A percentile compares a stretch with the other conserved stretches of the same genome.
These are phyloP conservation scores for Pisolithus tinctorius DNA, from an alignment of 768 basidiomycete genomes.

Conservation along the genomic window DNA sequence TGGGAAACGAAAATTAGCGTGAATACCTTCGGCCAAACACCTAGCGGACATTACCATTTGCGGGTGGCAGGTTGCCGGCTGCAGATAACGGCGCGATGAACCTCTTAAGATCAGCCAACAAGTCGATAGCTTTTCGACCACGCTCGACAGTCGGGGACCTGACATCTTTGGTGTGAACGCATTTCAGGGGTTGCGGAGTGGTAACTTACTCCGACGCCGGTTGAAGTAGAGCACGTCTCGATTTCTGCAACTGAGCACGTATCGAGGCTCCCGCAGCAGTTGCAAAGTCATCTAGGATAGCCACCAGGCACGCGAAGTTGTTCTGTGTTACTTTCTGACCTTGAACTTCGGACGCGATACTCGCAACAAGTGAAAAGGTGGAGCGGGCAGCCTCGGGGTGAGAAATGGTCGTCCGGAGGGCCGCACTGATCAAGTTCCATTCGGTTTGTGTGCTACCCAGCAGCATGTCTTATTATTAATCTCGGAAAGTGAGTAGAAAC, in stretches of 20 bases:
- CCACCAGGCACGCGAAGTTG: constrained; percentile 74
- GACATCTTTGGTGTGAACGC: not conserved
- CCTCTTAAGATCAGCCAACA: constrained; percentile 67
- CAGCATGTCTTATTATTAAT: constrained; percentile 4
- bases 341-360: constrained; percentile 56
- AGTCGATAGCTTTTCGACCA: constrained; percentile 77
- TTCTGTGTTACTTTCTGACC: constrained; percentile 61
- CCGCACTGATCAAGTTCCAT: constrained; percentile 88
- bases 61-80: constrained; percentile 32
- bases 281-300: constrained; percentile 83
- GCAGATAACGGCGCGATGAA: constrained; percentile 56
- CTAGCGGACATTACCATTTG: constrained; percentile 18
- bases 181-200: not conserved
- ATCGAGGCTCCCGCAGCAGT: constrained; percentile 61
- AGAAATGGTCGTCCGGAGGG: constrained; percentile 77
- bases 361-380: constrained; percentile 73
- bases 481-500: not conserved
- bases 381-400: constrained; percentile 83
- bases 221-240: constrained; percentile 44
- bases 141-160: constrained; percentile 77
- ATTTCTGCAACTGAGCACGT: constrained; percentile 50
- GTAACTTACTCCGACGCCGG: constrained; percentile 44
- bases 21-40: not conserved
- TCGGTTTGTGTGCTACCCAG: constrained; percentile 76
- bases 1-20: constrained; percentile 22